A percentile compares a stretch with the other conserved stretches of the same genome.
phyloP scores from a whole-genome alignment of 116 monocot species.

The Trichopus zeylanicus region DNA sequence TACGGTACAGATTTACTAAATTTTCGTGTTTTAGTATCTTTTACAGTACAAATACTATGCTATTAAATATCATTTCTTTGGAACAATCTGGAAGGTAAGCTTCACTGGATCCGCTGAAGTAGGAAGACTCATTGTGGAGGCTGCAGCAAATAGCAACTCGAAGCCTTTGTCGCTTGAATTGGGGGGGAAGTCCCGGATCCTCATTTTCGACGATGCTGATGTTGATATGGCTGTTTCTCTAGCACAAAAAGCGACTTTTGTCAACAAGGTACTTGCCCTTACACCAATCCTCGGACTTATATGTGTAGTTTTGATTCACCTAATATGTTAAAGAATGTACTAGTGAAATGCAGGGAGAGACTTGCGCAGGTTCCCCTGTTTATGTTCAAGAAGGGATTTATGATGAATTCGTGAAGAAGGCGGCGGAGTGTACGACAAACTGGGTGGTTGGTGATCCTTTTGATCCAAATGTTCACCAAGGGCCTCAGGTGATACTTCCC shows the following conservation, averaged over 20 bases:
- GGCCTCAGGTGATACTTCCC: conserved; percentile 26
- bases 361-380: conserved; percentile 40
- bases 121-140: conserved; percentile 29
- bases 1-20: too few species aligned
- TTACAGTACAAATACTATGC: too few species aligned
- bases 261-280: conserved; percentile 24
- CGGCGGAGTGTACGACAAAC: conserved; percentile 4
- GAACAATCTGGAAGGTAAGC: conserved; percentile 13
- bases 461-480: conserved; percentile 24
- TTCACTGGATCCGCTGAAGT: conserved; percentile 43
- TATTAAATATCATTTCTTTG: too few species aligned
- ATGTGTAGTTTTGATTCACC: neutral
- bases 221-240: conserved; percentile 34
- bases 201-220: conserved; percentile 48
- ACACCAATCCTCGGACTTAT: neutral
- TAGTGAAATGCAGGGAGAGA: conserved; percentile 26
- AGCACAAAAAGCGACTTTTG: conserved; percentile 16
- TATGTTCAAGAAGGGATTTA: conserved; percentile 54
- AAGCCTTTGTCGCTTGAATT: conserved; percentile 41
- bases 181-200: conserved; percentile 37
- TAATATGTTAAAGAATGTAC: neutral
- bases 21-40: too few species aligned
- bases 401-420: conserved; percentile 37
- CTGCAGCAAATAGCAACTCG: conserved; percentile 39
- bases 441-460: conserved; percentile 50